Evolutionary conservation across 2,329 filamentous ascomycete genomes (phyloP).

Genomic region (Phialocephala sp.): DNA sequence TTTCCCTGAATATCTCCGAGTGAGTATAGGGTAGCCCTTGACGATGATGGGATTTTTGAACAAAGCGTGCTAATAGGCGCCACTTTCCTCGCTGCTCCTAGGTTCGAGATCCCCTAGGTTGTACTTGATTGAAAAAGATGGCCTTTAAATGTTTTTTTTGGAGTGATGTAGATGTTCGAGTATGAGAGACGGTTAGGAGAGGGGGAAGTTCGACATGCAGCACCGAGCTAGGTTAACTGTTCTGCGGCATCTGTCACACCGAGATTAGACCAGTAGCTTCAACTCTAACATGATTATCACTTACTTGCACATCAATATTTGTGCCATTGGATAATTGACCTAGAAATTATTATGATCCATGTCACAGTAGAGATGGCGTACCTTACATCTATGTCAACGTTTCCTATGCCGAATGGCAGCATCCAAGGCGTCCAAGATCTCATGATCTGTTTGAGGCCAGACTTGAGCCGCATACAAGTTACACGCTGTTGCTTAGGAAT

Average conservation of each 20-base stretch:
- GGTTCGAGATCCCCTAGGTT: neutral
- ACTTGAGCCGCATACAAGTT: neutral
- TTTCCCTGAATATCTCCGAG: slow-evolving; percentile 2
- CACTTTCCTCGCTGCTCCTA: neutral
- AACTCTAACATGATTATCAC: no score
- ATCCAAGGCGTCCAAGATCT: neutral
- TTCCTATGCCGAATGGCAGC: neutral
- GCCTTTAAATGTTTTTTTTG: neutral
- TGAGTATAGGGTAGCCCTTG: slow-evolving; percentile 25
- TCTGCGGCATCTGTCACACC: no score
- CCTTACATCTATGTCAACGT: neutral
- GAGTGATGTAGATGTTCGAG: neutral
- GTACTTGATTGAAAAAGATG: neutral
- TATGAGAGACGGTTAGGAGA: neutral
- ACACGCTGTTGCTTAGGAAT: neutral
- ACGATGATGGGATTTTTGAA: slow-evolving; percentile 28
- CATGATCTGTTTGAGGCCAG: neutral
- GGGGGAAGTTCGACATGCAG: no score
- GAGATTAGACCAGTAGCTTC: no score
- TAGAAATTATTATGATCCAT: neutral
- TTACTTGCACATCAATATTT: no score
- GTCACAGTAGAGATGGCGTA: neutral
- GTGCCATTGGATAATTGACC: neutral
- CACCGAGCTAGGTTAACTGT: no score
- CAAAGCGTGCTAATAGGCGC: slow-evolving; percentile 22